A percentile compares a stretch with the other conserved stretches of the same genome.
Conservation (phyloP, 176 grass and related monocot genomes). For the Zizania latifolia region DNA sequence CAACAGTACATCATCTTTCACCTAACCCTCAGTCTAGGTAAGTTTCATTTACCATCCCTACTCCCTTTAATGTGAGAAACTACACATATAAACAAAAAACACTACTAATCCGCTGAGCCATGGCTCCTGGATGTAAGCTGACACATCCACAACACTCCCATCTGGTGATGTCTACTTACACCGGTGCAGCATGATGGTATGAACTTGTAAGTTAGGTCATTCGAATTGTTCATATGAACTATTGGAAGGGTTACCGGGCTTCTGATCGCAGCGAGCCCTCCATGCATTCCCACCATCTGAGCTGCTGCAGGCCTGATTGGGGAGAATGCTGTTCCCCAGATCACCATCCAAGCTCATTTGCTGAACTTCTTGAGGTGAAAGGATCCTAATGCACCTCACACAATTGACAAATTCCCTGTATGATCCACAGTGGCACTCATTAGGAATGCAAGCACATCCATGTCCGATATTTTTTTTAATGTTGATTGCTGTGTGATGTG, state of each 20-base stretch:
- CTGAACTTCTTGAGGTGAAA: slow-evolving; percentile 72
- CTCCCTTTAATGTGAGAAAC: slow-evolving; percentile 33
- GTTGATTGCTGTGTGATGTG: not conserved
- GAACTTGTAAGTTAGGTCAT: slow-evolving; percentile 29
- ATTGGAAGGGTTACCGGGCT: slow-evolving; percentile 67
- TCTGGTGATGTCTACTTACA: not conserved
- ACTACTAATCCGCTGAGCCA: slow-evolving; percentile 18
- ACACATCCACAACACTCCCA: slow-evolving; percentile 41
- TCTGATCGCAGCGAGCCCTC: slow-evolving; percentile 67
- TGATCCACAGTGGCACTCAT: not conserved
- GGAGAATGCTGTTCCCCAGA: slow-evolving; percentile 47
- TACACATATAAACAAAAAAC: slow-evolving; percentile 56
- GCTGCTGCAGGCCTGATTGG: slow-evolving; percentile 60
- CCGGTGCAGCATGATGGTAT: not conserved
- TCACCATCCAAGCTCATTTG: slow-evolving; percentile 81
- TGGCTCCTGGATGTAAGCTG: slow-evolving; percentile 27
- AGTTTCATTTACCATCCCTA: slow-evolving; percentile 35
- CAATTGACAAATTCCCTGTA: slow-evolving; percentile 78
- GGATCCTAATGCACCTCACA: slow-evolving; percentile 61
- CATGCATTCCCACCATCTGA: slow-evolving; percentile 58
- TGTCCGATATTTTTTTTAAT: not conserved
- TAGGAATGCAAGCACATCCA: not conserved
- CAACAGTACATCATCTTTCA: slow-evolving; percentile 17
- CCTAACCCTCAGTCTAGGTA: slow-evolving; percentile 24
- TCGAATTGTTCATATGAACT: slow-evolving; percentile 76